These are phyloP conservation scores for Vigna hirtella DNA, from an alignment of 306 rosid species.

Conservation along the genomic window DNA sequence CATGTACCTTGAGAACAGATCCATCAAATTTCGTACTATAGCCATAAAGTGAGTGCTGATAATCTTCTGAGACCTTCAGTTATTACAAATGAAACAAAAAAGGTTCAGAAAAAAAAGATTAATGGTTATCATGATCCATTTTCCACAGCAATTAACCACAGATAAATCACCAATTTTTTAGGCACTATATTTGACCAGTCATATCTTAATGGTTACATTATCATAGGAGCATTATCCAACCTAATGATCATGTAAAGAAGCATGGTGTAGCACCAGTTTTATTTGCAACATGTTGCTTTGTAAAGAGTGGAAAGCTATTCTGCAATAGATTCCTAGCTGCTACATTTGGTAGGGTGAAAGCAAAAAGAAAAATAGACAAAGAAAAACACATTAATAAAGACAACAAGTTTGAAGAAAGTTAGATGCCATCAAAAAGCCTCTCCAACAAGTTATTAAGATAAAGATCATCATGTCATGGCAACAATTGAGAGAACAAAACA, in stretches of 20 bases:
- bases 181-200: not conserved
- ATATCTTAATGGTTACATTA: not conserved
- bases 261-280: not conserved
- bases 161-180: slow-evolving; percentile 13
- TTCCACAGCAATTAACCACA: slow-evolving; percentile 2
- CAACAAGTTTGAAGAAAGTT: slow-evolving; percentile 28
- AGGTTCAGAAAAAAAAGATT: not conserved
- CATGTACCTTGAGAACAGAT: slow-evolving; percentile 72
- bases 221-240: not conserved
- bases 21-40: slow-evolving; percentile 66
- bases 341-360: slow-evolving; percentile 24
- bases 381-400: slow-evolving; percentile 26
- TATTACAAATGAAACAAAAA: not conserved
- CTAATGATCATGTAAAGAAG: not conserved
- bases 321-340: slow-evolving; percentile 19
- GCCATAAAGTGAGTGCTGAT: slow-evolving; percentile 52
- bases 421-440: slow-evolving; percentile 13
- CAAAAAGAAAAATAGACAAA: not conserved
- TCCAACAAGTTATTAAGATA: slow-evolving; percentile 16
- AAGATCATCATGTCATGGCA: slow-evolving; percentile 16
- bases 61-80: slow-evolving; percentile 66
- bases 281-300: slow-evolving; percentile 17
- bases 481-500: not conserved
- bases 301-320: slow-evolving; percentile 35
- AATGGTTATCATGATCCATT: slow-evolving; percentile 16